Evolutionary conservation across 2,329 filamentous ascomycete genomes (phyloP).

Genomic region (Huntiella decipiens): DNA sequence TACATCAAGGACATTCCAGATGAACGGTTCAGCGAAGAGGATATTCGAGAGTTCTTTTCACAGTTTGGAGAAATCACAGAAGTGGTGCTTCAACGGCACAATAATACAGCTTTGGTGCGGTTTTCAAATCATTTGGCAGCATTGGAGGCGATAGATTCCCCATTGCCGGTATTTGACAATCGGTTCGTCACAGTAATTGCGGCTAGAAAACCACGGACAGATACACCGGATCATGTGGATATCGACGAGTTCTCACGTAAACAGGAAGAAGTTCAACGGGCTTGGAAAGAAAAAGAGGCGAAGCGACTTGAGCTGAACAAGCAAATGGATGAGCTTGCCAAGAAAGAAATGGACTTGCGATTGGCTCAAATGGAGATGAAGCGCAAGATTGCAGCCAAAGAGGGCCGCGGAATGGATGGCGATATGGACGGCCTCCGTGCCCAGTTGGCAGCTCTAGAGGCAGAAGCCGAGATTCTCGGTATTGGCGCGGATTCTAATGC

Average conservation of each 20-base stretch:
- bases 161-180: slow-evolving; percentile 69
- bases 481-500: slow-evolving; percentile 29
- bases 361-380: slow-evolving; percentile 47
- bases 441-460: slow-evolving; percentile 53
- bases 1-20: slow-evolving; percentile 64
- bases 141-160: slow-evolving; percentile 52
- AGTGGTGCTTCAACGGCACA: slow-evolving; percentile 46
- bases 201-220: slow-evolving; percentile 1
- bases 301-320: slow-evolving; percentile 44
- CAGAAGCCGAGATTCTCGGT: slow-evolving; percentile 50
- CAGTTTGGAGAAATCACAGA: slow-evolving; percentile 50
- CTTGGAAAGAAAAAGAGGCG: slow-evolving; percentile 44
- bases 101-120: slow-evolving; percentile 49
- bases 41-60: slow-evolving; percentile 49
- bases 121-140: slow-evolving; percentile 48
- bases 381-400: slow-evolving; percentile 38
- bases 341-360: slow-evolving; percentile 41
- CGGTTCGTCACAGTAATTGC: slow-evolving; percentile 55
- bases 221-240: slow-evolving; percentile 35
- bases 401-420: slow-evolving; percentile 23
- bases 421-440: slow-evolving; percentile 49
- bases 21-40: slow-evolving; percentile 45
- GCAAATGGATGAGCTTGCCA: slow-evolving; percentile 44
- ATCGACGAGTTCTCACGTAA: slow-evolving; percentile 47
- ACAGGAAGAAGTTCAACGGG: slow-evolving; percentile 54